A percentile compares a stretch with the other conserved stretches of the same genome.
phyloP scores from a whole-genome alignment of 306 rosid genomes.

The barrel medic (Medicago truncatula) region DNA sequence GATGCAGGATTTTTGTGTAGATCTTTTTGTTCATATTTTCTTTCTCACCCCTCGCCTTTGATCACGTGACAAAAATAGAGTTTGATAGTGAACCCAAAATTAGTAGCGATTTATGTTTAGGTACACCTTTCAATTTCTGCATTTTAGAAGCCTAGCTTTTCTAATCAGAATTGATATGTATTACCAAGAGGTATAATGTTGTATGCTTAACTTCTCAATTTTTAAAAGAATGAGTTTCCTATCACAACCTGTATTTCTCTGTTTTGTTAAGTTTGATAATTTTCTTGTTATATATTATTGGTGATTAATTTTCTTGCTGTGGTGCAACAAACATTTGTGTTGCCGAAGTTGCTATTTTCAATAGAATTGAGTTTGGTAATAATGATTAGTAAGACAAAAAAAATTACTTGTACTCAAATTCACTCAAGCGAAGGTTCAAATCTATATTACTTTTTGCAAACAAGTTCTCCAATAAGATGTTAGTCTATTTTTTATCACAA shows the following conservation, averaged over 20 bases:
- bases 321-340: not conserved
- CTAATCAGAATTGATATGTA: constrained; percentile 48
- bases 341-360: constrained; percentile 10
- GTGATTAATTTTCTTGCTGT: constrained; percentile 9
- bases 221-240: constrained; percentile 36
- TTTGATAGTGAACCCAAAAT: constrained; percentile 61
- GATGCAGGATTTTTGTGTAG: constrained; percentile 57
- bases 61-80: constrained; percentile 61
- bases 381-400: not conserved
- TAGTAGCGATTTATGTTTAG: constrained; percentile 57
- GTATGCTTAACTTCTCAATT: constrained; percentile 48
- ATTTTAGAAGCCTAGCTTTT: constrained; percentile 58
- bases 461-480: not conserved
- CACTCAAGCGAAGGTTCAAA: not conserved
- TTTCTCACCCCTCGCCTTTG: constrained; percentile 29
- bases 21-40: constrained; percentile 52
- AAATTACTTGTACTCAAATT: not conserved
- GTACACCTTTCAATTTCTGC: constrained; percentile 53
- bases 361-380: not conserved
- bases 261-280: not conserved
- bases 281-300: constrained; percentile 14
- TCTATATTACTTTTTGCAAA: not conserved
- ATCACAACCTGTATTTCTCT: constrained; percentile 1
- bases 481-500: not conserved
- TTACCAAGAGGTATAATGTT: constrained; percentile 53